These are phyloP conservation scores for Aspergillus alliaceus DNA, from an alignment of 2,329 filamentous ascomycete genomes.

Conservation along the genomic window DNA sequence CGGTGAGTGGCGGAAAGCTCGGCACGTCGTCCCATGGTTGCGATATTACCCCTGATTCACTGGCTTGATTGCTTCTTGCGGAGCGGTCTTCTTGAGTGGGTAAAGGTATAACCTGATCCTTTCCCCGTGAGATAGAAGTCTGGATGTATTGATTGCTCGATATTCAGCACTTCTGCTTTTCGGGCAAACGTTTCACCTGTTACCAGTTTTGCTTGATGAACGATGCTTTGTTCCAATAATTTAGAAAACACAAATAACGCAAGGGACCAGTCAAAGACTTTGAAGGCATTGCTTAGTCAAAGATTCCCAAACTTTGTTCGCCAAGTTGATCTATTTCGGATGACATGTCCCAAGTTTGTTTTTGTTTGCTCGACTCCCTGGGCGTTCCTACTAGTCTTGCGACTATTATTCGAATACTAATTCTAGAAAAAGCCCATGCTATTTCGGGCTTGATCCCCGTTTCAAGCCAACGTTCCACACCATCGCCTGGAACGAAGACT, in stretches of 20 bases:
- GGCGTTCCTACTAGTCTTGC: background rate
- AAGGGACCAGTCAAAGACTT: background rate
- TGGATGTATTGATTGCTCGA: background rate
- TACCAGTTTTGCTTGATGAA: no score
- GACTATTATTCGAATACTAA: background rate
- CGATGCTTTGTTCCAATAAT: background rate
- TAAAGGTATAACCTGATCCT: background rate
- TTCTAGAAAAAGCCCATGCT: background rate
- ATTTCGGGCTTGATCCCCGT: background rate
- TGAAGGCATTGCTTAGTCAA: background rate
- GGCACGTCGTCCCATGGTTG: constrained; percentile 20
- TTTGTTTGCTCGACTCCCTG: background rate
- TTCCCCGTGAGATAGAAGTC: background rate
- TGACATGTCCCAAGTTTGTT: background rate
- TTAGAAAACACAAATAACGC: background rate
- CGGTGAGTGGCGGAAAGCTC: constrained; percentile 20
- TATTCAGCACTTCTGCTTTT: background rate
- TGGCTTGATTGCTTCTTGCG: constrained; percentile 1
- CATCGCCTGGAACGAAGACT: background rate
- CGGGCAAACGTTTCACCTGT: no score
- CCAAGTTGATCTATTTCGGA: background rate
- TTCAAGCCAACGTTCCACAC: background rate
- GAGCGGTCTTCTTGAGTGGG: background rate
- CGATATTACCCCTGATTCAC: constrained; percentile 12
- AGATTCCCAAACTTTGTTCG: background rate